Evolutionary conservation across 306 rosid species (phyloP), one percentile per base, ranked within the genome.

Genomic region (Herpetospermum pedunculosum): DNA sequence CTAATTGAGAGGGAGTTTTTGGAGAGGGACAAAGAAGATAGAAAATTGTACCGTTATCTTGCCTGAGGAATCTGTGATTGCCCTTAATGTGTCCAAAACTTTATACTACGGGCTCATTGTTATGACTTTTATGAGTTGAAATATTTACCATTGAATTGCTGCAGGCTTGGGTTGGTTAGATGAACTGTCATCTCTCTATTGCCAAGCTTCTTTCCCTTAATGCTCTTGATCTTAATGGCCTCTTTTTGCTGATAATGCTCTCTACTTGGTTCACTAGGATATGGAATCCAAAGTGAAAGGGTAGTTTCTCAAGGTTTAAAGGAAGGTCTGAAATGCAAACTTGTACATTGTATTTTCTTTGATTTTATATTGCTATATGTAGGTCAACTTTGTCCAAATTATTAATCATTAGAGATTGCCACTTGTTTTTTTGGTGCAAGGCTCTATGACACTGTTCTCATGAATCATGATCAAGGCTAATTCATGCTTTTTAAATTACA

Each of bases 1-100:
- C 94, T 92, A 18, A 85, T 92, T n/a, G 95, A 92, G 82, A 74
- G 95, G 74, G 98, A 92, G 11, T 92, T 92, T 78, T 73, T 92
- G 87, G 96, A 88, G 81, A 83, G 98, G 78, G 96, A 92, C 77
- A 46, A 67, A 25, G 70, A 37, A 16, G 96, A 92, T 83, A 77
- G 86, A 81, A 88, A 83, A 73, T 35, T 84, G 78, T 88, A 90
- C 72, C 87, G 89, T 37, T 90, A 88, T 80, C 86, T 90, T 84
- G 90, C 95, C 50, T 87, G 83, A 78, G 81, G 77, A 78, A 68
- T 25, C 18, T 47, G 23, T 15, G 55, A 26, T 69, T 15, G 74
- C 40, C 57, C 29, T 44, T 26, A 46, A 28, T 70, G 58, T 70
- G 28, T 70, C 58, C 43, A 70, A 65, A 70, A 70, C 74, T 47